Percentiles rank a stretch among this genome's conserved stretches.
Evolutionary conservation across 371 early-diverging fungal genomes (phyloP).

Genomic region (Saksenaea vasiformis): DNA sequence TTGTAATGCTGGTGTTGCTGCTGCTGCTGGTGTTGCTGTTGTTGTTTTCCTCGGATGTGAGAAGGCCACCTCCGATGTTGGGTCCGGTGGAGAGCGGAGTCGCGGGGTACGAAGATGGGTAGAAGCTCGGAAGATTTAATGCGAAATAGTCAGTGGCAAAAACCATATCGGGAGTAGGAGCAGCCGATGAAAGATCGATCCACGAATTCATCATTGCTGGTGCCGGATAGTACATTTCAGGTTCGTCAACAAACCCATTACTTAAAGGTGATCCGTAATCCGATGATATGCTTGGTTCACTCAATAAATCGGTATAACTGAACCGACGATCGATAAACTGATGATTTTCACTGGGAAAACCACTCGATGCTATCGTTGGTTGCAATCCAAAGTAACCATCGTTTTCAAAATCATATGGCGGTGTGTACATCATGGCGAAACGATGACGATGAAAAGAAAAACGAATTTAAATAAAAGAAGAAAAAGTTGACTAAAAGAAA

Average conservation of each 20-base stretch:
- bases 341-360: neutral
- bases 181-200: neutral
- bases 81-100: neutral
- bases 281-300: constrained; percentile 1
- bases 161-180: neutral
- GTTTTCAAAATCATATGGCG: neutral
- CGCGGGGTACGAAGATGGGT: neutral
- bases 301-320: neutral
- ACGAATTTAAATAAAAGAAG: neutral
- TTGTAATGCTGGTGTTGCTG: neutral
- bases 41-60: neutral
- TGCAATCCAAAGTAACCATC: neutral
- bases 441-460: neutral
- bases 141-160: constrained; percentile 1
- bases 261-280: constrained; percentile 1
- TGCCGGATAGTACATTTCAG: neutral
- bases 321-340: neutral
- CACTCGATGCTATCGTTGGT: neutral
- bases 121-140: neutral
- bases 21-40: neutral
- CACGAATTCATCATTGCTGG: constrained; percentile 1
- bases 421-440: constrained; percentile 1
- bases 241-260: constrained; percentile 4
- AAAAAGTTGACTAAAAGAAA: neutral
- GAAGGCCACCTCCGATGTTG: neutral